phyloP scores from a whole-genome alignment of 164 flowering plant species.

The Tinospora cordifolia region DNA sequence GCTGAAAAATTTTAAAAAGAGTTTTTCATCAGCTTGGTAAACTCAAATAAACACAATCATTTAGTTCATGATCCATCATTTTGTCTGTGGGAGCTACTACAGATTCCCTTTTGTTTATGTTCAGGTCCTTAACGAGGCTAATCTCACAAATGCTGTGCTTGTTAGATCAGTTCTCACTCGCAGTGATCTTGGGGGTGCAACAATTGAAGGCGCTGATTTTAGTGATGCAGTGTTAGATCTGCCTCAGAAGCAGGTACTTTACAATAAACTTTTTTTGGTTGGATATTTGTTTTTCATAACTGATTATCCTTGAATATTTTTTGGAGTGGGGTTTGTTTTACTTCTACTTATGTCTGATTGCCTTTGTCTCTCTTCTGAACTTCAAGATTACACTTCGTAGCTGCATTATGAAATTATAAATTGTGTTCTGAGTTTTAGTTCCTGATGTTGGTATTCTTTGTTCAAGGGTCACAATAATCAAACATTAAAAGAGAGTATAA shows the following conservation, averaged over 20 bases:
- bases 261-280: not conserved
- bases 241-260: conserved; percentile 72
- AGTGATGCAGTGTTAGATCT: conserved; percentile 97
- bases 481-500: too few relatives aligned
- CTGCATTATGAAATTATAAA: too few relatives aligned
- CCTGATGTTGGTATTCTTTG: too few relatives aligned
- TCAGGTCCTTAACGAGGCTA: conserved; percentile 93
- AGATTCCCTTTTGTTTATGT: not conserved
- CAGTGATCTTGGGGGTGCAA: conserved; percentile 88
- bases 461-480: too few relatives aligned
- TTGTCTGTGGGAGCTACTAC: not conserved
- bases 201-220: conserved; percentile 89
- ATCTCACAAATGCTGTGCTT: conserved; percentile 82
- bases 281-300: not conserved
- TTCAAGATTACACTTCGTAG: too few relatives aligned
- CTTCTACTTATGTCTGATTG: too few relatives aligned
- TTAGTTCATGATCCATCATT: not conserved
- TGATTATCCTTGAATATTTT: not conserved
- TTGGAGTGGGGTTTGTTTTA: not conserved
- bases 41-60: conserved; percentile 4
- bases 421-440: too few relatives aligned
- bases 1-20: not conserved
- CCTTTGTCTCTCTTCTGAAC: too few relatives aligned
- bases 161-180: conserved; percentile 85
- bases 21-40: not conserved